Evolutionary conservation across 495 filamentous ascomycete genomes (phyloP).

Genomic region (Aspergillus conjunctus): DNA sequence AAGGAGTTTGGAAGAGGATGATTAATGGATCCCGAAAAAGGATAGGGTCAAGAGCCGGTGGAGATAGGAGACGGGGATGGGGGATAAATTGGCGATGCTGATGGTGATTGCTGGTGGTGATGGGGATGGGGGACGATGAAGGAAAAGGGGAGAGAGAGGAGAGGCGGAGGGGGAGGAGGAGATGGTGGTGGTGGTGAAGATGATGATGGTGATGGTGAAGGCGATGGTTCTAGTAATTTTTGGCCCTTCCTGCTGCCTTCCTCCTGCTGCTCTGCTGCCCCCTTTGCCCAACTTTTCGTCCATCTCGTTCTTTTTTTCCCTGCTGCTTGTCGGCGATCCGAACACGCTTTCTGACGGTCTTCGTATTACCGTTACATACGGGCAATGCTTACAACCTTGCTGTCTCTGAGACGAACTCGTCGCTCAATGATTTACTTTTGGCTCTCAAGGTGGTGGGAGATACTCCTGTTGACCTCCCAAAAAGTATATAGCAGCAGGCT

Average conservation of each 20-base stretch:
- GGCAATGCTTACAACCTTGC: background rate
- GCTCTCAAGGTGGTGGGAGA: no score
- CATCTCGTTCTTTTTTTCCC: slow-evolving; percentile 17
- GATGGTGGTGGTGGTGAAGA: slow-evolving; percentile 5
- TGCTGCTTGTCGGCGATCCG: slow-evolving; percentile 16
- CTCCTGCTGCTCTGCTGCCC: slow-evolving; percentile 5
- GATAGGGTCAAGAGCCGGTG: slow-evolving; percentile 1
- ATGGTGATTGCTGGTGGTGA: slow-evolving; percentile 14
- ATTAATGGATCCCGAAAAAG: slow-evolving; percentile 6
- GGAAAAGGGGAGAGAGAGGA: slow-evolving; percentile 10
- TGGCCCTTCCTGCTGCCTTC: background rate
- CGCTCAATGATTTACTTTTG: no score
- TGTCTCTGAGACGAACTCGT: no score
- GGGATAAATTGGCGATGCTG: slow-evolving; percentile 6
- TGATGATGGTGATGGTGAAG: slow-evolving; percentile 14
- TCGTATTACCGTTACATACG: slow-evolving; percentile 16
- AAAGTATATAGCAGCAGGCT: no score
- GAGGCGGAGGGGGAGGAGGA: slow-evolving; percentile 18
- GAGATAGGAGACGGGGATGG: slow-evolving; percentile 11
- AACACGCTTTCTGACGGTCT: slow-evolving; percentile 16
- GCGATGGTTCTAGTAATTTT: slow-evolving; percentile 14
- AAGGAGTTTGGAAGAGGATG: background rate
- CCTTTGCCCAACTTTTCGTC: slow-evolving; percentile 17
- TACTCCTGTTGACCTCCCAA: no score
- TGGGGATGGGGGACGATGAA: slow-evolving; percentile 16